Conservation (phyloP, 805 yeast genomes). For the Hanseniaspora opuntiae region DNA sequence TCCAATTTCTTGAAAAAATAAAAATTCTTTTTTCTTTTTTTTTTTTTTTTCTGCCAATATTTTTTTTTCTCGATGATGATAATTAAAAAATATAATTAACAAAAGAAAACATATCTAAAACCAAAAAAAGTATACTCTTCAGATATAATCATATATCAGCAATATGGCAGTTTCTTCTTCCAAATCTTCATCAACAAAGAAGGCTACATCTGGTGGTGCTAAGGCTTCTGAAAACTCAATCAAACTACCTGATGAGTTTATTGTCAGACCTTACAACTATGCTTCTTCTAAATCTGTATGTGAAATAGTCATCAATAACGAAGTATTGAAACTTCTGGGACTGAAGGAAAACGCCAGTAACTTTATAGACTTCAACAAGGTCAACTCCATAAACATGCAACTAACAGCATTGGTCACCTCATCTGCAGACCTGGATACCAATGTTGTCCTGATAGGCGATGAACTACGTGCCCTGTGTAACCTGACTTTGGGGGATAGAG, state of each 20-base stretch:
- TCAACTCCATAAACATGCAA: conserved; percentile 31
- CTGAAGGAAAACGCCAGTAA: conserved; percentile 29
- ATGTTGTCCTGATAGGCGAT: conserved; percentile 38
- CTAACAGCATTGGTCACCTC: conserved; percentile 33
- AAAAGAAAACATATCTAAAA: neutral
- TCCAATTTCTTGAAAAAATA: too few relatives aligned
- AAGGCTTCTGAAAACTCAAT: conserved; percentile 12
- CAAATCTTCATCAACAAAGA: conserved; percentile 3
- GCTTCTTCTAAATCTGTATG: conserved; percentile 23
- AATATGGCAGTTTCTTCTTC: conserved; percentile 11
- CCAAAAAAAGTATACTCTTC: neutral
- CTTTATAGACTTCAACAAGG: conserved; percentile 33
- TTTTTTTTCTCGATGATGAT: too few relatives aligned
- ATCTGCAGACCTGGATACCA: conserved; percentile 23
- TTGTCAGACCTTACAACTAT: conserved; percentile 27
- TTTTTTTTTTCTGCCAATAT: too few relatives aligned
- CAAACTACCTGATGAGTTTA: conserved; percentile 29
- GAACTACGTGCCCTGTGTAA: conserved; percentile 32
- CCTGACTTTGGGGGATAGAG: conserved; percentile 37
- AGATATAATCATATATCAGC: neutral
- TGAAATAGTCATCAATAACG: conserved; percentile 32
- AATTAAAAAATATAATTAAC: too few relatives aligned
- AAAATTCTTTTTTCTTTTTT: too few relatives aligned
- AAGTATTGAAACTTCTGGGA: conserved; percentile 29
- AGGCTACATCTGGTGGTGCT: neutral